Evolutionary conservation across 2,329 filamentous ascomycete species (phyloP), one percentile per base, ranked within the genome.

Genomic region (Dothistroma septosporum): DNA sequence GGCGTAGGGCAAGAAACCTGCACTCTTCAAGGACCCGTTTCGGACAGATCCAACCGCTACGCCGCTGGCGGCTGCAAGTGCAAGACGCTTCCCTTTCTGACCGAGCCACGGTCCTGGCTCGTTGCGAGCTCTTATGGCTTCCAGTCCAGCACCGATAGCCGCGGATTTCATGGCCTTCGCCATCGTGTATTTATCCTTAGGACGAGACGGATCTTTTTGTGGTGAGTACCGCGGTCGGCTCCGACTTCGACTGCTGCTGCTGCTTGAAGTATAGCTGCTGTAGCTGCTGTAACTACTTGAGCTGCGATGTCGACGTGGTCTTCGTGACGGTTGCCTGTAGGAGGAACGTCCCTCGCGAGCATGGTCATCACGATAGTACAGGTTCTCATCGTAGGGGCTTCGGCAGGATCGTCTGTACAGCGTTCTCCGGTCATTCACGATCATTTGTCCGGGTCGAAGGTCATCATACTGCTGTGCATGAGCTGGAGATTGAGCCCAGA

Each of bases 81-180:
- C 57, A 19, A 58, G 21, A 14, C 57, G 57, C n/a, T 41, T 47
- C 21, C 57, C 57, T 21, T 58, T 58, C 16, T 35, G 57, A 22
- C 57, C 57, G 22, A 53, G 24, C 57, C 57, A 58, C 6, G 57
- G 57, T 21, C 57, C 57, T 44, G 57, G 57, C 22, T 58, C 57
- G 16, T 53, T 53, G 21, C 57, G 57, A 33, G 48, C 48, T 21
- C 57, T 32, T 33, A 58, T 41, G 16, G 48, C 57, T 37, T 58
- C 57, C 4, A 58, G 48, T 22, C 49, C 57, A 31, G 57, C 57
- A n/a, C 57, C 57, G 14, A 58, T 19, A 11, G 57, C 57, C 14
- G 57, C 57, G 19, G 32, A 58, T 33, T 58, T 58, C 19, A 48
- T 35, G 1, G 57, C 57, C 31, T 58, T 58, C 33, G n/a, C 52